These are phyloP conservation scores for Raffaelea ambrosiae DNA, from an alignment of 2,329 filamentous ascomycete genomes.

Conservation along the genomic window DNA sequence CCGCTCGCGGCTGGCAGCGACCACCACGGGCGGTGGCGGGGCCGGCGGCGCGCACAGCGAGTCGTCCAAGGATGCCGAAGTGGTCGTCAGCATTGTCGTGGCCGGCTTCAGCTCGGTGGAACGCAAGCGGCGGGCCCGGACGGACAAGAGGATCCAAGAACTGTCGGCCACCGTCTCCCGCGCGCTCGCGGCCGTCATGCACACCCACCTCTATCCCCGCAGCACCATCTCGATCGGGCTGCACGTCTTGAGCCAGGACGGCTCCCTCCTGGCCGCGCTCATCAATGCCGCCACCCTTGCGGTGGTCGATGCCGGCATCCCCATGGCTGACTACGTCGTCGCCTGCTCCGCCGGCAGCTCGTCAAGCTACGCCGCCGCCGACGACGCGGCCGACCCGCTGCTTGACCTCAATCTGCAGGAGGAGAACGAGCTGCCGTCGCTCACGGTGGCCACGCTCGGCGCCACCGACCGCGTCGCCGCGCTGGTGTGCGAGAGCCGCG, in stretches of 20 bases:
- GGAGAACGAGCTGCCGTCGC: constrained; percentile 78
- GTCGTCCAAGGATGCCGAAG: constrained; percentile 47
- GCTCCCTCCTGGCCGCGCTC: constrained; percentile 79
- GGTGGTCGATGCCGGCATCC: constrained; percentile 87
- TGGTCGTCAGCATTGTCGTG: constrained; percentile 74
- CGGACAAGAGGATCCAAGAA: constrained; percentile 71
- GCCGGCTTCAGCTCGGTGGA: constrained; percentile 86
- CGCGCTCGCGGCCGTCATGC: constrained; percentile 68
- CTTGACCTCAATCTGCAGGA: constrained; percentile 73
- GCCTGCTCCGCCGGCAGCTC: constrained; percentile 83
- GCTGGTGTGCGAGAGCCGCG: constrained; percentile 76
- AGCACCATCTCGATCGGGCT: constrained; percentile 75
- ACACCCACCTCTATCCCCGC: constrained; percentile 84
- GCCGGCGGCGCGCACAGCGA: constrained; percentile 19
- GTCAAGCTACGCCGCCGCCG: constrained; percentile 53
- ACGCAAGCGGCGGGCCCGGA: constrained; percentile 64
- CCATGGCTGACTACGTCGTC: constrained; percentile 86
- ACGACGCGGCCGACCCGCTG: constrained; percentile 65
- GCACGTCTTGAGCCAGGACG: constrained; percentile 84
- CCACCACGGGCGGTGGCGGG: constrained; percentile 22
- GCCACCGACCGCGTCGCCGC: constrained; percentile 67
- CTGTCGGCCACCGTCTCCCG: constrained; percentile 71
- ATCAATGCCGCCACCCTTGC: constrained; percentile 89
- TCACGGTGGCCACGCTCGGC: constrained; percentile 78
- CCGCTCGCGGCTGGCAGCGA: constrained; percentile 32